A percentile compares a stretch with the other conserved stretches of the same genome.
These are phyloP conservation scores for Fusarium neocosmosporiellum DNA, from an alignment of 2,329 filamentous ascomycete genomes.

Conservation along the genomic window DNA sequence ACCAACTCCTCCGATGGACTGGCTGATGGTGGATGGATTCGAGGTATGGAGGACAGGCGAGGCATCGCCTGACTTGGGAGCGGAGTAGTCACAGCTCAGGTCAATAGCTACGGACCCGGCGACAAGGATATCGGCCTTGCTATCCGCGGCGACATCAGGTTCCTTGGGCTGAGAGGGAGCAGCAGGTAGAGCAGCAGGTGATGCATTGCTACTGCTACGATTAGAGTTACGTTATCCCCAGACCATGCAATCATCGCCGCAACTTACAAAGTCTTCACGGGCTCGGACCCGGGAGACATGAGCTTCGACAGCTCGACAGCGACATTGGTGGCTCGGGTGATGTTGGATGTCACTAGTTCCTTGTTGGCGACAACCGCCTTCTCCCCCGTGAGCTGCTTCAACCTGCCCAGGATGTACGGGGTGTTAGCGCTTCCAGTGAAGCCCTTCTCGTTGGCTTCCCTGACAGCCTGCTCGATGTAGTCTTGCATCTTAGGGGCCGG, in stretches of 20 bases:
- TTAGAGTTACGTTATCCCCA: constrained; percentile 48
- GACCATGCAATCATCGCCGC: constrained; percentile 32
- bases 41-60: constrained; percentile 78
- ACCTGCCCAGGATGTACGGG: constrained; percentile 82
- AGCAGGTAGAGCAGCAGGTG: constrained; percentile 30
- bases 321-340: constrained; percentile 65
- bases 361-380: constrained; percentile 80
- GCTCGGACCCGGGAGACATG: constrained; percentile 46
- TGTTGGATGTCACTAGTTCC: constrained; percentile 67
- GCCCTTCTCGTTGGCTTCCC: constrained; percentile 72
- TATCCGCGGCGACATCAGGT: constrained; percentile 19
- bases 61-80: constrained; percentile 40
- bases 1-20: constrained; percentile 90
- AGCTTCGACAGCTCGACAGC: constrained; percentile 64
- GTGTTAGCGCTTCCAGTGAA: constrained; percentile 82
- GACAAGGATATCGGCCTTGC: constrained; percentile 77
- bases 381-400: constrained; percentile 80
- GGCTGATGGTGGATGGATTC: constrained; percentile 83
- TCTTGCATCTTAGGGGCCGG: constrained; percentile 76
- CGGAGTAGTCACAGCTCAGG: constrained; percentile 80
- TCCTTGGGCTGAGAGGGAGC: constrained; percentile 24
- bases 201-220: constrained; percentile 49
- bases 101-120: constrained; percentile 93
- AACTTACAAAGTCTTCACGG: constrained; percentile 52
- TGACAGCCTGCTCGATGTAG: constrained; percentile 75